Conservation (phyloP, 1,284 basidiomycete genomes). For the Fomitopsis betulina region DNA sequence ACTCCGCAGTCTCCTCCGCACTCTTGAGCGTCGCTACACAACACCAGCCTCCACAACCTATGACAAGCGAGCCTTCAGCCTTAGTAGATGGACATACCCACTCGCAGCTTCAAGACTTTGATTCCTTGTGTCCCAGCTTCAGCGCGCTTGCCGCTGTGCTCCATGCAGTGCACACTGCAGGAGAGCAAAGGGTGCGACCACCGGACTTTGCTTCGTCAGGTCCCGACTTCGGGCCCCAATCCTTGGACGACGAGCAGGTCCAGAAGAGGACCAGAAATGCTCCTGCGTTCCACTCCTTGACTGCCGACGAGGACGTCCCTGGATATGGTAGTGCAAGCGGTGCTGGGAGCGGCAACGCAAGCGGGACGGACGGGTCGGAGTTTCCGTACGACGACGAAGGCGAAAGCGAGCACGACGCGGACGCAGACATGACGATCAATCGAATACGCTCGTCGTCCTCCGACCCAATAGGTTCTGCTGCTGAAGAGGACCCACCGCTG, state of each 20-base stretch:
- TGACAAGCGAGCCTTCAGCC: background rate
- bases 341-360: constrained; percentile 14
- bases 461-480: constrained; percentile 5
- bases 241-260: constrained; percentile 40
- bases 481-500: constrained; percentile 25
- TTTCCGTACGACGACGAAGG: constrained; percentile 42
- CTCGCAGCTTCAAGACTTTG: constrained; percentile 1
- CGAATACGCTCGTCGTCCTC: constrained; percentile 21
- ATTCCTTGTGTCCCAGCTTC: constrained; percentile 43
- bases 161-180: constrained; percentile 67
- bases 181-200: constrained; percentile 41
- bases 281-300: constrained; percentile 73
- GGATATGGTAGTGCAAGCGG: constrained; percentile 9
- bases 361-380: constrained; percentile 45
- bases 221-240: constrained; percentile 34
- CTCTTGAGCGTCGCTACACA: constrained; percentile 58
- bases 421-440: constrained; percentile 23
- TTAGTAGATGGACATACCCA: constrained; percentile 5
- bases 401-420: constrained; percentile 21
- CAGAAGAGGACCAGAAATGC: constrained; percentile 59
- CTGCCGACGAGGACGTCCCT: constrained; percentile 39
- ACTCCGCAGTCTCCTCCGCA: constrained; percentile 56
- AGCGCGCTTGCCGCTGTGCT: constrained; percentile 66
- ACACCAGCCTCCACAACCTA: constrained; percentile 31
- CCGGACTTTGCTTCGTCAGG: constrained; percentile 41